A percentile compares a stretch with the other conserved stretches of the same genome.
Conservation (phyloP, 2,329 filamentous ascomycete genomes). For the Phyllachora maydis region DNA sequence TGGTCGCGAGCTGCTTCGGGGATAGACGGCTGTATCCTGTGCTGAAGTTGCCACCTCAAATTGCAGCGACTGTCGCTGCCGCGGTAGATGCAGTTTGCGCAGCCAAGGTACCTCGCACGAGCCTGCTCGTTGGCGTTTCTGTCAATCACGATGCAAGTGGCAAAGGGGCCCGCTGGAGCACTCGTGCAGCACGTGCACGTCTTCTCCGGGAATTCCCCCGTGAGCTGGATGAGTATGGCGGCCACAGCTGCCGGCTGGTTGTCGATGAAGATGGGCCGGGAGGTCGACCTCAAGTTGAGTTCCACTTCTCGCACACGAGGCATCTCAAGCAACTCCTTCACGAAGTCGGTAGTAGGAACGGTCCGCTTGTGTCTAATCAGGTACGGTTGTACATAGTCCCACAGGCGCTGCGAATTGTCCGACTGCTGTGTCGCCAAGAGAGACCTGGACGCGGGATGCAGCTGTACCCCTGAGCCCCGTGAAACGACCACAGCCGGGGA, state of each 20-base stretch:
- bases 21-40: too few species aligned
- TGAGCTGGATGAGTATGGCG: conserved; percentile 10
- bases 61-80: conserved; percentile 6
- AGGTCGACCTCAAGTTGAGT: conserved; percentile 6
- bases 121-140: conserved; percentile 2
- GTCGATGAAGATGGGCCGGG: conserved; percentile 4
- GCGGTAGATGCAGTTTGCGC: conserved; percentile 11
- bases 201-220: conserved; percentile 5
- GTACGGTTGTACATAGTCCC: too few species aligned
- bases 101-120: conserved; percentile 5
- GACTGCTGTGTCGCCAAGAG: too few species aligned
- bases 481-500: too few species aligned
- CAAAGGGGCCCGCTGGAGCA: conserved; percentile 7
- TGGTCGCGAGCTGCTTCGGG: too few species aligned
- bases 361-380: neutral
- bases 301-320: conserved; percentile 8
- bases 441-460: too few species aligned
- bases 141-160: conserved; percentile 8
- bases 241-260: conserved; percentile 7
- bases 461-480: too few species aligned
- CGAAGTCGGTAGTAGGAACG: conserved; percentile 2
- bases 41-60: too few species aligned
- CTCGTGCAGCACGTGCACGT: conserved; percentile 9
- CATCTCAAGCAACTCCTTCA: conserved; percentile 7
- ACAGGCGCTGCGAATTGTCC: too few species aligned